Conservation (phyloP, 2,329 filamentous ascomycete genomes). For the Acrodontium crateriforme region DNA sequence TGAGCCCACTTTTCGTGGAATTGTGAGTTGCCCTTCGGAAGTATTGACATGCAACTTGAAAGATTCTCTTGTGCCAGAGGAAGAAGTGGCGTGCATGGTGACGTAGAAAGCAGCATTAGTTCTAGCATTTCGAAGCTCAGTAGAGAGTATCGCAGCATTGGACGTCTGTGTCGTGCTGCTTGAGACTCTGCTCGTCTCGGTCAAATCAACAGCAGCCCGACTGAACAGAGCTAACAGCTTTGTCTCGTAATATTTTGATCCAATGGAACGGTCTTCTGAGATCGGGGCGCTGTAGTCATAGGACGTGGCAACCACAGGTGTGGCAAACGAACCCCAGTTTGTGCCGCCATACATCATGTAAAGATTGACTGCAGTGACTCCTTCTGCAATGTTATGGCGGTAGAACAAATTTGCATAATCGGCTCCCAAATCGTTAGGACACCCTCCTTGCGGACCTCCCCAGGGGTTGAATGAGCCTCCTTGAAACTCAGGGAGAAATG, state of each 20-base stretch:
- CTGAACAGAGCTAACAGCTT: constrained; percentile 49
- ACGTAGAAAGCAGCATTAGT: constrained; percentile 47
- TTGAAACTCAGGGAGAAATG: constrained; percentile 47
- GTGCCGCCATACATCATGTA: constrained; percentile 56
- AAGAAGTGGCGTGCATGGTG: constrained; percentile 40
- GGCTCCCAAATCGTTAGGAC: constrained; percentile 39
- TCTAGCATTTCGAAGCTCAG: constrained; percentile 44
- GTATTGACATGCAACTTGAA: constrained; percentile 45
- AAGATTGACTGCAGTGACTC: constrained; percentile 45
- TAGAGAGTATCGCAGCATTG: constrained; percentile 38
- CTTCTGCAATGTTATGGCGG: constrained; percentile 45
- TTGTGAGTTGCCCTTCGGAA: constrained; percentile 38
- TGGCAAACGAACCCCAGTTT: constrained; percentile 47
- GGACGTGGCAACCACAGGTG: constrained; percentile 44
- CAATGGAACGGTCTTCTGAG: constrained; percentile 43
- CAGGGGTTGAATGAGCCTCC: constrained; percentile 49
- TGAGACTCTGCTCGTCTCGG: constrained; percentile 37
- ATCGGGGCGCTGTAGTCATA: constrained; percentile 53
- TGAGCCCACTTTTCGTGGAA: constrained; percentile 36
- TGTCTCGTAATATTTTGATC: constrained; percentile 48
- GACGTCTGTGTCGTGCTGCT: constrained; percentile 39
- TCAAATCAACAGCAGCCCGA: constrained; percentile 42
- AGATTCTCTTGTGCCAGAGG: constrained; percentile 35
- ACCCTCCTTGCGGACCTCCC: constrained; percentile 46
- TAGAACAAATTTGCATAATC: constrained; percentile 53